Base-by-base conservation (phyloP, 495 filamentous ascomycete species). In the Podospora fimiseda region DNA sequence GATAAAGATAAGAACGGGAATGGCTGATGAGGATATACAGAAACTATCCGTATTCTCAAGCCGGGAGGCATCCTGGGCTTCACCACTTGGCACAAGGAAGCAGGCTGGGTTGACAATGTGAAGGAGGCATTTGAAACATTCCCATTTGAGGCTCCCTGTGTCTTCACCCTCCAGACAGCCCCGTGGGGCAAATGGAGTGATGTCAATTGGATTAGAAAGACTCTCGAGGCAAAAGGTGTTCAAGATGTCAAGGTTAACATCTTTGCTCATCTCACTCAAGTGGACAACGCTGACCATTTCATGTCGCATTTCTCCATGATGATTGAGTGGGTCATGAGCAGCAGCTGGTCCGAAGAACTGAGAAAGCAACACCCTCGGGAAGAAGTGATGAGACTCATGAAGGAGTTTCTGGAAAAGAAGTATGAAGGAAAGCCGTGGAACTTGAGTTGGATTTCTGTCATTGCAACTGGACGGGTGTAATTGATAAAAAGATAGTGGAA, bases 11-110 rank as follows among this genome's bases (percentile, higher is more conserved):
- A 42, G 0, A 11, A 14, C 3, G 18, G 3, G 7, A 11, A 55
- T 65, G 19, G 64, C 37, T 3, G 14, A 14, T 9, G 64, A 27
- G 2, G 16, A 14, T 9, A 13, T 5, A 14, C 38, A 75, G 72
- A 75, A 27, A 44, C 63, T 0, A 60, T 72, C 48, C 64, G 70
- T 8, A 53, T 73, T 1, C 59, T 74, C 8, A 60, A 66, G 43
- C 72, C 70, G 1, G 69, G 69, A 1, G 72, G 72, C 18, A 45
- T 55, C 14, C 60, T 75, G 1, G 71, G 60, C 6, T 65, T 74
- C 37, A 73, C 61, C 11, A 70, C 69, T 0, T 70, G 64, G 70
- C 67, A 71, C 41, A 40, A 45, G 14, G 60, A 48, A 3, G 18
- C 51, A 9, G 64, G 65, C 13, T 73, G 66, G 62, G 37, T 51